Conservation (phyloP, 257 asterid species). For the Echium plantagineum region DNA sequence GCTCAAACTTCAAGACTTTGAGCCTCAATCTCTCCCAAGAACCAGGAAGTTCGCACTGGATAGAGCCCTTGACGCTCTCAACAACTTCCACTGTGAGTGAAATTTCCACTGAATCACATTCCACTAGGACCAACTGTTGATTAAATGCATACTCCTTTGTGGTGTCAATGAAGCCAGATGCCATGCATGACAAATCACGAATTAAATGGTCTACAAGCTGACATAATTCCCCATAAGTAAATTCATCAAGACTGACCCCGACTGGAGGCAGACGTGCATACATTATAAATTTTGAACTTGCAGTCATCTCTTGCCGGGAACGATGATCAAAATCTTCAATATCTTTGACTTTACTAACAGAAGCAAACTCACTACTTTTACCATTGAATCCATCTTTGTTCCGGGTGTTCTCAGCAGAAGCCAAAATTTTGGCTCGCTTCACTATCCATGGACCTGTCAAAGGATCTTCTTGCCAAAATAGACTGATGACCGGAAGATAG, state of each 20-base stretch:
- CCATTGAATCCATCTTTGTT: conserved; percentile 39
- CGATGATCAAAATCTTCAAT: conserved; percentile 41
- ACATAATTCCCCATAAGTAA: conserved; percentile 40
- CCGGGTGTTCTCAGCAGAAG: conserved; percentile 56
- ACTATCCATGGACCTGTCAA: conserved; percentile 79
- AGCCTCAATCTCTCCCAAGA: conserved; percentile 72
- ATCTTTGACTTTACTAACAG: conserved; percentile 62
- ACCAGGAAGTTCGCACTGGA: conserved; percentile 70
- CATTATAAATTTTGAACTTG: conserved; percentile 56
- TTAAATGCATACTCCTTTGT: conserved; percentile 27
- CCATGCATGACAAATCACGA: conserved; percentile 28
- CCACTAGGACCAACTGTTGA: conserved; percentile 65
- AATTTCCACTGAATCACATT: conserved; percentile 50
- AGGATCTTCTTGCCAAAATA: conserved; percentile 68
- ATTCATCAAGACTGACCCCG: conserved; percentile 32
- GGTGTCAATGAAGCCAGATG: conserved; percentile 28
- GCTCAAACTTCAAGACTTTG: conserved; percentile 49
- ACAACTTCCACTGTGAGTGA: conserved; percentile 33
- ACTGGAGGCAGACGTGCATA: conserved; percentile 55
- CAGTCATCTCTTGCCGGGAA: conserved; percentile 51
- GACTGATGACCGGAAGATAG: conserved; percentile 43
- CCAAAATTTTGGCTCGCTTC: conserved; percentile 62
- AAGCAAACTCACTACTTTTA: conserved; percentile 62
- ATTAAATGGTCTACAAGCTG: conserved; percentile 43
- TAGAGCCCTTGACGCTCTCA: conserved; percentile 33